These are phyloP conservation scores for Russula foetens DNA, from an alignment of 768 basidiomycete species.

Conservation along the genomic window DNA sequence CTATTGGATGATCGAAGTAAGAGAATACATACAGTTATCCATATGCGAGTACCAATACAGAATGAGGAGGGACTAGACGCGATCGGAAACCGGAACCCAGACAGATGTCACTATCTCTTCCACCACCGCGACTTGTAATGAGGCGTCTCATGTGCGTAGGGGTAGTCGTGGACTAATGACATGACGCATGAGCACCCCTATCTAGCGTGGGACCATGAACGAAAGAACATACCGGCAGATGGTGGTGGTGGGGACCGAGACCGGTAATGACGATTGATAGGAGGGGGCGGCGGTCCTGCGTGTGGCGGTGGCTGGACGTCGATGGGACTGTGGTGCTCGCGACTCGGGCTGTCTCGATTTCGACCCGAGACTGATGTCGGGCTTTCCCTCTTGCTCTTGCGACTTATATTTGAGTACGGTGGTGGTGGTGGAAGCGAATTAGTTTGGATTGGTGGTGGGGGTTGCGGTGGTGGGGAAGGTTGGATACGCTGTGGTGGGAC, in stretches of 20 bases:
- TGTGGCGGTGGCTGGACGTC: slow-evolving; percentile 6
- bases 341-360: slow-evolving; percentile 12
- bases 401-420: not conserved
- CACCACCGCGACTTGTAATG: slow-evolving; percentile 13
- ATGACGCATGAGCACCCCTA: not conserved
- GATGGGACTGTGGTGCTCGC: slow-evolving; percentile 9
- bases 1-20: slow-evolving; percentile 6
- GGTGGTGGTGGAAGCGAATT: not conserved
- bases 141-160: slow-evolving; percentile 5
- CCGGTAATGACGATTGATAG: slow-evolving; percentile 8
- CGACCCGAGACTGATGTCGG: slow-evolving; percentile 5
- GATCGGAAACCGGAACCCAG: slow-evolving; percentile 1
- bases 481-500: not conserved
- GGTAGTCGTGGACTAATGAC: slow-evolving; percentile 1
- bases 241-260: too few species aligned
- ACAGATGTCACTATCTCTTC: not conserved
- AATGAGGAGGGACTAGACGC: not conserved
- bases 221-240: not conserved
- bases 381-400: slow-evolving; percentile 12
- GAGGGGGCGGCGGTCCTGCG: slow-evolving; percentile 2
- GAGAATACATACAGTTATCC: slow-evolving; percentile 10
- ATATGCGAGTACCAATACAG: slow-evolving; percentile 10
- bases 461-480: slow-evolving; percentile 1
- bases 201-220: not conserved
- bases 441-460: slow-evolving; percentile 12